Conservation (phyloP, 768 basidiomycete species). For the Lyophyllum decastes region DNA sequence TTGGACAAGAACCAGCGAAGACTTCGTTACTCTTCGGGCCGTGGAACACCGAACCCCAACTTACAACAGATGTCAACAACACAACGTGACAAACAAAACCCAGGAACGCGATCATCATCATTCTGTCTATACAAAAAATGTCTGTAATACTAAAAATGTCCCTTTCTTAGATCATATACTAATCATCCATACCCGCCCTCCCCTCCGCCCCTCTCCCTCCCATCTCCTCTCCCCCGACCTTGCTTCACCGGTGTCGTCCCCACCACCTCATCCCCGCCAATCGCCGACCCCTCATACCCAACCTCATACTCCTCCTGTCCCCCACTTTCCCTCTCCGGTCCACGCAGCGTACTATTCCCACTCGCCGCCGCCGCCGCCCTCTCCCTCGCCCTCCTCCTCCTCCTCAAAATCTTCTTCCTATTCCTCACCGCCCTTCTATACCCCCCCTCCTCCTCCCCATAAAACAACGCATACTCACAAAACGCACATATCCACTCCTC, state of each 20-base stretch:
- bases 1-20: neutral
- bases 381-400: conserved; percentile 73
- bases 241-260: neutral
- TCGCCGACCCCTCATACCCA: conserved; percentile 22
- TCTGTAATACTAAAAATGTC: no score
- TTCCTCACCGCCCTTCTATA: conserved; percentile 68
- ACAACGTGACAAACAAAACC: neutral
- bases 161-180: no score
- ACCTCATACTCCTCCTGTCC: neutral
- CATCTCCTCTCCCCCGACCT: neutral
- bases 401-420: conserved; percentile 76
- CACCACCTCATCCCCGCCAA: conserved; percentile 25
- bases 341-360: conserved; percentile 4
- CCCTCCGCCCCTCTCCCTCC: neutral
- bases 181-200: conserved; percentile 7
- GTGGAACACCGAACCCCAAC: neutral
- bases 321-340: conserved; percentile 21
- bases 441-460: conserved; percentile 66
- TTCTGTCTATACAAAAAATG: no score
- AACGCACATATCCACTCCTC: conserved; percentile 96
- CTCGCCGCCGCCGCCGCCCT: conserved; percentile 52
- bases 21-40: neutral
- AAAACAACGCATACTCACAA: conserved; percentile 93
- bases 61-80: neutral
- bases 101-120: no score